phyloP scores from a whole-genome alignment of 2,329 filamentous ascomycete genomes.

The Biscogniauxia marginata region DNA sequence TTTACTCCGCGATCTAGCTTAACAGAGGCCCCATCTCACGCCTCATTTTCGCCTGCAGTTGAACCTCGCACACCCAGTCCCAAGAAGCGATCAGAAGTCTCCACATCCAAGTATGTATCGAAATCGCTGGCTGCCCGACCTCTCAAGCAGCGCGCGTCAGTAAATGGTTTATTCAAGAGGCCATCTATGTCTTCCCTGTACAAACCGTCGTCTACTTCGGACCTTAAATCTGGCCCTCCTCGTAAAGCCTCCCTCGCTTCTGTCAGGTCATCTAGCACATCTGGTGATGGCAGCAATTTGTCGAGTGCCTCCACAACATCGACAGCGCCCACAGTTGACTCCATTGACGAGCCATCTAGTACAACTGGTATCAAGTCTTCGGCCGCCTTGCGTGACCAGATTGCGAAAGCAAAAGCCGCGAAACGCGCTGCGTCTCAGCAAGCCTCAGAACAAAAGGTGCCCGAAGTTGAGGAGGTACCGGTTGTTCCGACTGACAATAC shows the following conservation, averaged over 20 bases:
- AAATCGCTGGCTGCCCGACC: conserved; percentile 48
- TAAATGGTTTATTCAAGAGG: conserved; percentile 55
- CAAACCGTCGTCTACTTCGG: conserved; percentile 21
- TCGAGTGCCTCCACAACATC: conserved; percentile 39
- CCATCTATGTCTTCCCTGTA: conserved; percentile 47
- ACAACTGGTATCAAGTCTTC: conserved; percentile 64
- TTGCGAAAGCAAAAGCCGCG: conserved; percentile 87
- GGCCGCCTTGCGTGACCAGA: conserved; percentile 79
- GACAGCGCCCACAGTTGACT: conserved; percentile 37
- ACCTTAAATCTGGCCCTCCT: conserved; percentile 31
- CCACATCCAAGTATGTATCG: conserved; percentile 40
- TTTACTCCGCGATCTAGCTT: conserved; percentile 26
- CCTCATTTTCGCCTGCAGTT: conserved; percentile 30
- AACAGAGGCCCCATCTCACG: conserved; percentile 34
- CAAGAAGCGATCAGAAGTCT: conserved; percentile 33
- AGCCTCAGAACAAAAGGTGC: conserved; percentile 22
- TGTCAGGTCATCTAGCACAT: conserved; percentile 38
- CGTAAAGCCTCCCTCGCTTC: conserved; percentile 41
- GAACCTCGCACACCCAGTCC: conserved; percentile 38
- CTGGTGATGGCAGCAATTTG: conserved; percentile 35
- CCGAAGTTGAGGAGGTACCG: conserved; percentile 32
- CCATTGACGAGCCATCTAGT: conserved; percentile 31
- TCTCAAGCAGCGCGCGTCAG: conserved; percentile 50
- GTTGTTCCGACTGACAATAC: conserved; percentile 47
- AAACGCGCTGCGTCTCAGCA: conserved; percentile 54